Evolutionary conservation across 2,329 filamentous ascomycete species (phyloP).

Genomic region (Xylaria sp.): DNA sequence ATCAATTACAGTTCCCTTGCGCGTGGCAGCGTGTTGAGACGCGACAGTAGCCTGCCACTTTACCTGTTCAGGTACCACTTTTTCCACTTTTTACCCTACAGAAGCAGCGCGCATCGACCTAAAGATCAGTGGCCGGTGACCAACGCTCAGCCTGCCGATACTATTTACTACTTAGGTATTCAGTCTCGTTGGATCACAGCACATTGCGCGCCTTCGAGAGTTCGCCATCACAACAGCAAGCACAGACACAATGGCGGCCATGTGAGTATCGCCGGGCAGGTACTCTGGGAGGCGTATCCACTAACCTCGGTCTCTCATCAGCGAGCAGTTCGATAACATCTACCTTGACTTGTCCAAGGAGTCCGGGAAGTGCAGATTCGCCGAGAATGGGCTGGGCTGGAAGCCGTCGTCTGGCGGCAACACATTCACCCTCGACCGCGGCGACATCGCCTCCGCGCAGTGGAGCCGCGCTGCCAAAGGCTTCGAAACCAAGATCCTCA

Average conservation of each 20-base stretch:
- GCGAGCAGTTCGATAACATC: conserved; percentile 96
- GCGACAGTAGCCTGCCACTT: conserved; percentile 22
- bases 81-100: neutral
- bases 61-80: conserved; percentile 18
- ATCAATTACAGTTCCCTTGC: neutral
- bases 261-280: conserved; percentile 29
- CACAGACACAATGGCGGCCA: conserved; percentile 36
- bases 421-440: conserved; percentile 89
- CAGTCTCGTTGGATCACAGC: too few relatives aligned
- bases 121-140: neutral
- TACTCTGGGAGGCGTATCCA: neutral
- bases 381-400: conserved; percentile 94
- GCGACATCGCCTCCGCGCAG: conserved; percentile 83
- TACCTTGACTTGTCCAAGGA: conserved; percentile 94
- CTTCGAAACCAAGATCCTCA: conserved; percentile 90
- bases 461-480: conserved; percentile 95
- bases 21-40: conserved; percentile 27
- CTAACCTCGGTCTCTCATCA: conserved; percentile 40
- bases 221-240: conserved; percentile 3
- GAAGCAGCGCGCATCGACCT: conserved; percentile 5
- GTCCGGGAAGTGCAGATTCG: conserved; percentile 90
- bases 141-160: too few relatives aligned
- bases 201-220: neutral
- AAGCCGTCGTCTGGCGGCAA: conserved; percentile 86
- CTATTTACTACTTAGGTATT: too few relatives aligned